Evolutionary conservation across 2,329 filamentous ascomycete species (phyloP).

Genomic region (Pestalotiopsis sp.): DNA sequence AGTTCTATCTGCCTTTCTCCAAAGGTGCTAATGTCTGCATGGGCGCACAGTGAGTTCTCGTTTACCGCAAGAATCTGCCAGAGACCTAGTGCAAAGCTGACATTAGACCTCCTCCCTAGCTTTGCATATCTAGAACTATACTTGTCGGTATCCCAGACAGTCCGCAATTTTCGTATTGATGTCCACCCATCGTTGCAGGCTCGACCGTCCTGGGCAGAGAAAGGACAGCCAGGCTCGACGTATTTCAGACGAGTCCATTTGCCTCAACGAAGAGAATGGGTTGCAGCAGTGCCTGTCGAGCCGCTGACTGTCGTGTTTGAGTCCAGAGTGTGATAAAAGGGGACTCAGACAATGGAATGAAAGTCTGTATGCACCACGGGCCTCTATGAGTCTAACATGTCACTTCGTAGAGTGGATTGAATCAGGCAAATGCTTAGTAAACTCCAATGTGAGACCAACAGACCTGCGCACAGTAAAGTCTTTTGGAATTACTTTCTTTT

Average conservation of each 20-base stretch:
- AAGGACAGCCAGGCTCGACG: background rate
- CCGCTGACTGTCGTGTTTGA: background rate
- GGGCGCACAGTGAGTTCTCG: background rate
- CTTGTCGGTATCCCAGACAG: background rate
- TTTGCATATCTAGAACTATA: conserved; percentile 8
- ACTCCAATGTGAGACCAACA: too few species aligned
- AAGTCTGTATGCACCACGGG: too few species aligned
- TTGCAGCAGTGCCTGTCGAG: background rate
- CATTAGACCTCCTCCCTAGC: background rate
- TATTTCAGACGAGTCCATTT: background rate
- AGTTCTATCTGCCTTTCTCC: background rate
- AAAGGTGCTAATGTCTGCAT: conserved; percentile 3
- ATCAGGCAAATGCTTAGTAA: too few species aligned
- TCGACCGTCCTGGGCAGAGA: background rate
- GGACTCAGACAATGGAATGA: too few species aligned
- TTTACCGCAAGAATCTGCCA: background rate
- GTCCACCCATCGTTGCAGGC: conserved; percentile 3
- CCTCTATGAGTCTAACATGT: too few species aligned
- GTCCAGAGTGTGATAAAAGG: background rate
- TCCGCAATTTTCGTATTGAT: background rate
- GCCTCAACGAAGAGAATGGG: background rate
- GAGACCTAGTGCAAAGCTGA: background rate
- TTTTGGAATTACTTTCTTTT: background rate
- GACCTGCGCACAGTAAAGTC: too few species aligned
- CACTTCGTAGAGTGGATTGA: too few species aligned